Conservation (phyloP, 345 rosid species). For the Cardamine chenopodiifolia region DNA sequence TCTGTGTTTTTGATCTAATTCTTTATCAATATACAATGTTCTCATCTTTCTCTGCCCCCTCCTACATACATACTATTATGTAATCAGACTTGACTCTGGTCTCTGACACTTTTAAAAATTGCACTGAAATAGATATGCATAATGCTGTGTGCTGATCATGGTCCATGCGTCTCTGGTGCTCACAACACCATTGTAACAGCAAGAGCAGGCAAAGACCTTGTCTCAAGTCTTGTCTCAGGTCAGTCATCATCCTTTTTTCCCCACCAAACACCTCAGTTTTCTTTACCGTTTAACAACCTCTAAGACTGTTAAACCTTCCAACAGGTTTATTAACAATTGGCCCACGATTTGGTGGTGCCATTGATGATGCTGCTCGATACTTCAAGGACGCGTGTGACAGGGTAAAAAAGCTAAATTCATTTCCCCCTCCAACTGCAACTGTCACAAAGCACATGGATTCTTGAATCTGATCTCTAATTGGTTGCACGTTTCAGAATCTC, state of each 20-base stretch:
- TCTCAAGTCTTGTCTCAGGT: slow-evolving; percentile 96
- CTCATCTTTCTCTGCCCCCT: not conserved
- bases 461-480: slow-evolving; percentile 23
- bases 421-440: not conserved
- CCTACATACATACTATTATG: not conserved
- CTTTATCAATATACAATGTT: not conserved
- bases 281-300: not conserved
- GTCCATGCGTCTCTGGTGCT: slow-evolving; percentile 98
- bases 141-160: slow-evolving; percentile 98
- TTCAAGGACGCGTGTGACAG: slow-evolving; percentile 94
- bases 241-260: not conserved
- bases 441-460: not conserved
- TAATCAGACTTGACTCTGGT: slow-evolving; percentile 27
- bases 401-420: slow-evolving; percentile 45
- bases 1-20: not conserved
- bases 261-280: not conserved
- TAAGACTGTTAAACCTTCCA: slow-evolving; percentile 1
- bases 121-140: slow-evolving; percentile 74
- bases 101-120: slow-evolving; percentile 17
- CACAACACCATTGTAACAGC: slow-evolving; percentile 97
- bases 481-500: slow-evolving; percentile 59
- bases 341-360: slow-evolving; percentile 98
- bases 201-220: slow-evolving; percentile 99
- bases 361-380: slow-evolving; percentile 97
- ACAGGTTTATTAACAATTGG: slow-evolving; percentile 96